Evolutionary conservation across 305 asterid genomes (phyloP).

Genomic region (Fraxinus sp.): DNA sequence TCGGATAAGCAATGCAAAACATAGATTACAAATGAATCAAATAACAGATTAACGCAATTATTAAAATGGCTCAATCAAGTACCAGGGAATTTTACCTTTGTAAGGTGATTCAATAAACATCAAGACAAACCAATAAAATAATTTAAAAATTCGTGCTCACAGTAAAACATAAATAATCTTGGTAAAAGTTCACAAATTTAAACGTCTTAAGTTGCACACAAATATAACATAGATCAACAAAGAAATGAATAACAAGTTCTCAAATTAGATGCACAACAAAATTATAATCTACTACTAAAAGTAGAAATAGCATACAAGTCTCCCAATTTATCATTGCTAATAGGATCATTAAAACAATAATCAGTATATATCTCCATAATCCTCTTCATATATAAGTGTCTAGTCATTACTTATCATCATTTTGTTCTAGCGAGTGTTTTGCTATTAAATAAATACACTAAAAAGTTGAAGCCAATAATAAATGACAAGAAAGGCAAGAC

Average conservation of each 20-base stretch:
- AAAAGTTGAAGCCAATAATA: background rate
- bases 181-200: background rate
- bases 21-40: background rate
- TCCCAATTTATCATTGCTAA: background rate
- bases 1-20: constrained; percentile 11
- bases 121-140: background rate
- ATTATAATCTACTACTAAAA: background rate
- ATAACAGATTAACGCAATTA: background rate
- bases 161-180: background rate
- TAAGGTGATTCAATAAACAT: background rate
- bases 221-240: background rate
- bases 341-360: background rate
- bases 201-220: background rate
- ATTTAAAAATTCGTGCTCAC: background rate
- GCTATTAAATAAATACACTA: background rate
- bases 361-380: background rate
- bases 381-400: background rate
- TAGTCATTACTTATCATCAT: background rate
- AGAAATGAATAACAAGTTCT: background rate
- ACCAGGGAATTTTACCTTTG: background rate
- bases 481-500: background rate
- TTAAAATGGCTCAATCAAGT: background rate
- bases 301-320: background rate
- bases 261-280: background rate
- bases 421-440: background rate